Evolutionary conservation across 2,329 filamentous ascomycete genomes (phyloP), one percentile per base, ranked within the genome.

Genomic region (Zymoseptoria tritici): DNA sequence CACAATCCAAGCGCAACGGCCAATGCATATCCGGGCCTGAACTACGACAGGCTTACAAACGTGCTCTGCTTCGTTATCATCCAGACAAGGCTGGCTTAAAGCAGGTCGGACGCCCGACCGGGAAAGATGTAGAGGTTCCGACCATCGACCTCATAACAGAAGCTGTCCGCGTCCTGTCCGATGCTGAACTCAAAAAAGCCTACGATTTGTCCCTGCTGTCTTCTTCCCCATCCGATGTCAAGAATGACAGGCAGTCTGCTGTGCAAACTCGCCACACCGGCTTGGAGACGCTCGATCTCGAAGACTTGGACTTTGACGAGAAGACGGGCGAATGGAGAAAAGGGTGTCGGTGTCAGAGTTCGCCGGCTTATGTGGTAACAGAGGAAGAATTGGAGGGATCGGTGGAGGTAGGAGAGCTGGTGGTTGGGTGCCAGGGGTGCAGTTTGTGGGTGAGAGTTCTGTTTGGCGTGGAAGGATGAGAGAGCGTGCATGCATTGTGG

Each of bases 361-460:
- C 79, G 29, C 73, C 72, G 24, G 84, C 82, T 0, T 87, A 84
- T 64, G 57, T 78, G 20, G 76, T 86, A 6, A 75, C 73, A 0
- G 84, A 86, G 67, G 65, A 72, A 3, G 82, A 86, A 67, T 67
- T 87, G 29, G 79, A 79, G 60, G 70, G 71, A 61, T 80, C 82
- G 66, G 75, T 73, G 42, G 75, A 76, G 55, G 76, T 78, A 63
- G 81, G 79, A 22, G 84, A 86, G 73, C 75, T 86, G 61, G 73
- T 84, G 52, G 78, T 84, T 19, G 83, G 83, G 2, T 87, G 84
- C 74, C 76, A 77, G 59, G 84, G 84, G 42, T 87, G 84, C 72
- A 86, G 84, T 77, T 75, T 87, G 60, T 86, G 82, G 80, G 76
- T 86, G 61, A 81, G 81, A 70, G 79, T 87, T 52, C 72, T 81